Base-by-base conservation (phyloP, 2,329 filamentous ascomycete genomes). In the Phaeophleospora eucalypticola region DNA sequence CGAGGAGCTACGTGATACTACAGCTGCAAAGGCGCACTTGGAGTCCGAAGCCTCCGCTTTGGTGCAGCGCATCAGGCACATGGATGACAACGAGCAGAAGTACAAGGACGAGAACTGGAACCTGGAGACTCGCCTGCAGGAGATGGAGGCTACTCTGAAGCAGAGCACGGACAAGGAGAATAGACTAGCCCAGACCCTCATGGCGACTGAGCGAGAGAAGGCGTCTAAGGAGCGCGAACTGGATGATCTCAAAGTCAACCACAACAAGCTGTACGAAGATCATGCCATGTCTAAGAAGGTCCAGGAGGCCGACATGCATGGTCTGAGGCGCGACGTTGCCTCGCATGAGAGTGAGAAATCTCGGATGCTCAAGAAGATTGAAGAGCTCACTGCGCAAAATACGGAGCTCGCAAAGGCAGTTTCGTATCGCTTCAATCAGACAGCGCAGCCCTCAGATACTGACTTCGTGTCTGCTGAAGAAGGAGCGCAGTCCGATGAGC, bases 81-180 rank as follows among this genome's bases (percentile, higher is more conserved):
- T 96, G 34, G 90, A 96, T 59, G 93, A 98, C 69, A 95, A 87
- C 65, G 93, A 98, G 67, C 86, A 94, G 61, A 84, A 88, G 43
- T 95, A 95, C 72, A 97, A 96, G 70, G 93, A 98, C 63, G 93
- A 97, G 68, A 98, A 97, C 66, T 98, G 93, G 93, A 91, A 87
- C 53, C 78, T 98, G 32, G 93, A 98, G 68, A 95, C 90, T 0
- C 87, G 89, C 59, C 79, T 94, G 17, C 93, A 95, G 60, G 90
- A 97, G 53, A 75, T 91, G 35, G 78, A 86, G 43, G 79, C 84
- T 6, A 76, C 80, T 14, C 79, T 86, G 53, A 88, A 84, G 63
- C 88, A 95, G 38, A 80, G 86, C 1, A 75, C 83, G 12, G 89
- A 93, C 62, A 85, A 86, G 51, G 89, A 96, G 67, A 87, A 89